Conservation (phyloP, 73 alveolate species). For the Paramecium caudatum region DNA sequence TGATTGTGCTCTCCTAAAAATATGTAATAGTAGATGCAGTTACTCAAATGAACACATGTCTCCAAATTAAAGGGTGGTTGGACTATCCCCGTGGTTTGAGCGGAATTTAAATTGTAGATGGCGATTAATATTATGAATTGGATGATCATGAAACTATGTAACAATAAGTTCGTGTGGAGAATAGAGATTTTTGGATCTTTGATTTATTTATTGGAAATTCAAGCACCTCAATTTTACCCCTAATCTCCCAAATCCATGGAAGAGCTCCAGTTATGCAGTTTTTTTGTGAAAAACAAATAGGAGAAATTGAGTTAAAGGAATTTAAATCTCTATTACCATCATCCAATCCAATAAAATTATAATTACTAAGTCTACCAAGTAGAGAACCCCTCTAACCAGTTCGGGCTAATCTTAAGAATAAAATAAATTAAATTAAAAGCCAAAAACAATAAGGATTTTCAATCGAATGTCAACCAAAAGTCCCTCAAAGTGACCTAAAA, state of each 20-base stretch:
- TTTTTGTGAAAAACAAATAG: not conserved
- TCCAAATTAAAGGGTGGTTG: constrained; percentile 30
- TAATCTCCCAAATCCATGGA: not conserved
- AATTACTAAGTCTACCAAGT: not conserved
- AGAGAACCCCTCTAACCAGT: not conserved
- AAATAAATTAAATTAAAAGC: not conserved
- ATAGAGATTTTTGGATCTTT: constrained; percentile 2
- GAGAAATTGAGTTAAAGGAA: not conserved
- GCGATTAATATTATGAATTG: constrained; percentile 15
- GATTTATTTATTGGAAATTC: constrained; percentile 16
- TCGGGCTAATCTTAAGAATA: not conserved
- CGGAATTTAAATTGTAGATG: constrained; percentile 14
- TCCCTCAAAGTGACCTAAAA: not conserved
- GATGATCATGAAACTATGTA: not conserved
- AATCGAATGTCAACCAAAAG: constrained; percentile 25
- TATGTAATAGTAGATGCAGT: constrained; percentile 41
- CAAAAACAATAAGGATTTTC: not conserved
- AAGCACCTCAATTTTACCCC: constrained; percentile 23
- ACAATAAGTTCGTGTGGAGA: not conserved
- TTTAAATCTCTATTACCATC: not conserved
- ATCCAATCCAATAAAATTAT: not conserved
- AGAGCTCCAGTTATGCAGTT: not conserved
- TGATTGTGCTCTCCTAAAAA: not conserved
- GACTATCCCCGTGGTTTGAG: not conserved
- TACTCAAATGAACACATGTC: not conserved